phyloP scores from a whole-genome alignment of 2,329 filamentous ascomycete genomes.

The Botrytis deweyae region DNA sequence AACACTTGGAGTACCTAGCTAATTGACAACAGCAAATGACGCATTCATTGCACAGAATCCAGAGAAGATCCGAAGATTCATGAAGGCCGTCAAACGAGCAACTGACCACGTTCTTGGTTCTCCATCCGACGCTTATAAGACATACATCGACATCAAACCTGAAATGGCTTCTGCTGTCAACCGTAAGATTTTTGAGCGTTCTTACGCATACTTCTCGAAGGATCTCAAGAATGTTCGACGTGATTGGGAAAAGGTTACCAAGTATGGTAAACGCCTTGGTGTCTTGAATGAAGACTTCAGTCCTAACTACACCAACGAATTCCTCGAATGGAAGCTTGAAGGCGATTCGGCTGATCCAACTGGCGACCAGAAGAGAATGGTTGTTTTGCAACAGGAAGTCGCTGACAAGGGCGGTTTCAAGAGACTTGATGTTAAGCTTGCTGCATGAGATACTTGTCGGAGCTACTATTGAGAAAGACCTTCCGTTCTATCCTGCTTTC shows the following conservation, averaged over 20 bases:
- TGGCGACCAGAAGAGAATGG: conserved; percentile 75
- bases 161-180: conserved; percentile 67
- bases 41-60: conserved; percentile 64
- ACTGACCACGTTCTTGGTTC: conserved; percentile 69
- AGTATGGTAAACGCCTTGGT: conserved; percentile 71
- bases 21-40: conserved; percentile 53
- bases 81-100: conserved; percentile 71
- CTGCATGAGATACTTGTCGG: conserved; percentile 11
- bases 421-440: conserved; percentile 42
- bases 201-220: conserved; percentile 72
- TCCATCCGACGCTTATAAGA: conserved; percentile 62
- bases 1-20: not conserved
- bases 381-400: conserved; percentile 64
- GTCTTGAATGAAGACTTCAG: conserved; percentile 62
- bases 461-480: not conserved
- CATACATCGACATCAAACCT: conserved; percentile 72
- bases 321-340: conserved; percentile 64
- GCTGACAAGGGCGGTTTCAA: conserved; percentile 64
- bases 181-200: conserved; percentile 77
- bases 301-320: conserved; percentile 75
- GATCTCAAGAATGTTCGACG: conserved; percentile 73
- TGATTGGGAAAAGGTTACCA: conserved; percentile 76
- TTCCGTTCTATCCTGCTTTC: not conserved
- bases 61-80: conserved; percentile 64
- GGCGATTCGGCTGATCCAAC: conserved; percentile 64